Evolutionary conservation across 1,284 basidiomycete species (phyloP).

Genomic region (Lentinula novae-zelandiae): DNA sequence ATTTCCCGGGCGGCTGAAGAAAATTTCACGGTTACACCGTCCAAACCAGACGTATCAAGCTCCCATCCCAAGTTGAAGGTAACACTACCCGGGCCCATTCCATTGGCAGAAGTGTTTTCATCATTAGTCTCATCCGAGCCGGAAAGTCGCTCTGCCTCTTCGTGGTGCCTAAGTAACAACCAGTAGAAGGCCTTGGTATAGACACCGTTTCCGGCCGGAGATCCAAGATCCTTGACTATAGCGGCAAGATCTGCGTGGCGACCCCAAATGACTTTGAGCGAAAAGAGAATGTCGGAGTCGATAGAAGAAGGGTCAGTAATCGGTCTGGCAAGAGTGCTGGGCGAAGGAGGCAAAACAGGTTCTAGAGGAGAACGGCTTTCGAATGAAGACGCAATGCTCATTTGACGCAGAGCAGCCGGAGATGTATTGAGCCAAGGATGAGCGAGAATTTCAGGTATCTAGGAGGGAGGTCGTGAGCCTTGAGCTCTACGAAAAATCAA

Average conservation of each 20-base stretch:
- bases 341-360: constrained; percentile 53
- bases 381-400: not conserved
- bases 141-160: constrained; percentile 41
- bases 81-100: constrained; percentile 15
- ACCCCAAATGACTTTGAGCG: constrained; percentile 87
- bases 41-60: constrained; percentile 21
- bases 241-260: constrained; percentile 53
- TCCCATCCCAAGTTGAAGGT: constrained; percentile 35
- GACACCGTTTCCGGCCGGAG: constrained; percentile 60
- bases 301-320: constrained; percentile 71
- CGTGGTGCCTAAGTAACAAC: constrained; percentile 77
- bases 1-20: not conserved
- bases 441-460: constrained; percentile 85
- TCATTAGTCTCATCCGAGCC: not conserved
- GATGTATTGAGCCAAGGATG: constrained; percentile 78
- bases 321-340: constrained; percentile 58
- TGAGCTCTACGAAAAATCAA: not conserved
- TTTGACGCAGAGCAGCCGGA: constrained; percentile 33
- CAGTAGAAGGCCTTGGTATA: constrained; percentile 95
- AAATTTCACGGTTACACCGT: not conserved
- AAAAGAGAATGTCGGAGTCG: constrained; percentile 84
- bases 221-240: constrained; percentile 63
- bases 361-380: not conserved
- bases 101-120: not conserved
- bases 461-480: constrained; percentile 10